These are phyloP conservation scores for Dendrobium chrysotoxum DNA, from an alignment of 106 monocot genomes.

Conservation along the genomic window DNA sequence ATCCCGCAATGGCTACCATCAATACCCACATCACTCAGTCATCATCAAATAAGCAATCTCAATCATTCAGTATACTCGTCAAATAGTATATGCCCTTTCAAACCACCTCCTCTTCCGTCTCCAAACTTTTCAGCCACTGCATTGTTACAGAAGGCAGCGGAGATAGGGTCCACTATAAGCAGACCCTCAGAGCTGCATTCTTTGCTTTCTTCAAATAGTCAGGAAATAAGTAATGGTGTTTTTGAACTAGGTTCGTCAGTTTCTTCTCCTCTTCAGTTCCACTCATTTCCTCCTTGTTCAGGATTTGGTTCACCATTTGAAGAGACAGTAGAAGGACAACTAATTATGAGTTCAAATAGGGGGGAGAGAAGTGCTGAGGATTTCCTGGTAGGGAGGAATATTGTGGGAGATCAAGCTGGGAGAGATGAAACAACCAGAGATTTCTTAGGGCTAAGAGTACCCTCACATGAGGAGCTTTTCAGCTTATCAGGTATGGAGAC, in stretches of 20 bases:
- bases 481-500: background rate
- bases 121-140: constrained; percentile 31
- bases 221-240: background rate
- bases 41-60: background rate
- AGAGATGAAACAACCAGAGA: constrained; percentile 25
- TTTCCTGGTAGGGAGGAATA: background rate
- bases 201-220: background rate
- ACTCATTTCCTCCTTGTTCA: background rate
- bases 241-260: background rate
- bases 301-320: background rate
- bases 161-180: constrained; percentile 16
- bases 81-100: background rate
- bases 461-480: background rate
- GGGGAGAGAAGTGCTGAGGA: background rate
- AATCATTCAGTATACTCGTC: background rate
- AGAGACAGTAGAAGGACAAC: background rate
- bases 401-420: background rate
- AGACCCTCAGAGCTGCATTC: background rate
- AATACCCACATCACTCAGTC: background rate
- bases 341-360: background rate
- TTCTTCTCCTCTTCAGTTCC: background rate
- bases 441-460: constrained; percentile 29
- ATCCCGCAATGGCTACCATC: background rate
- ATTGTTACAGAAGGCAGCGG: constrained; percentile 29
- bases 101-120: background rate